phyloP scores from a whole-genome alignment of 2,329 filamentous ascomycete species.

The Tolypocladium pustulatum region DNA sequence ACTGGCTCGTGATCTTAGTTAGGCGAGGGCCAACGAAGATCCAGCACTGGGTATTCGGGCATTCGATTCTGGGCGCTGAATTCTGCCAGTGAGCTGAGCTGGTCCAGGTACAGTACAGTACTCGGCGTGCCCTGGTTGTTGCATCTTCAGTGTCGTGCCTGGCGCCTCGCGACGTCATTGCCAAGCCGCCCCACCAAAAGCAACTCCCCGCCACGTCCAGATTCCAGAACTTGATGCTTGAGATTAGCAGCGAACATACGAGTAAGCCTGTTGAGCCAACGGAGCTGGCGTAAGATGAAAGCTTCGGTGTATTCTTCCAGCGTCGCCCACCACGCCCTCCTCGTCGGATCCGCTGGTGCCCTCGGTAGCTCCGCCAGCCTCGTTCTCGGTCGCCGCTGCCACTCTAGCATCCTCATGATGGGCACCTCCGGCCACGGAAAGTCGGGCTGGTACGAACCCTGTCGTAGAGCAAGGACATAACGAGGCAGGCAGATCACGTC shows the following conservation, averaged over 20 bases:
- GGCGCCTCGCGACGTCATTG: not conserved
- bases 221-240: no score
- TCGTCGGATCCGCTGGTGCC: conserved; percentile 10
- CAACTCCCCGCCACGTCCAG: not conserved
- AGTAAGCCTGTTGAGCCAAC: no score
- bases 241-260: no score
- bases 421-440: conserved; percentile 14
- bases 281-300: no score
- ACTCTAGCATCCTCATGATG: conserved; percentile 12
- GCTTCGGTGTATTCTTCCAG: no score
- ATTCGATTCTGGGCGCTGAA: not conserved
- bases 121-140: not conserved
- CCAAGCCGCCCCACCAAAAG: not conserved
- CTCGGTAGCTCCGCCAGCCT: conserved; percentile 8
- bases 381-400: conserved; percentile 11
- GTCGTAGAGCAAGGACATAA: no score
- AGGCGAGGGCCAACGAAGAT: not conserved
- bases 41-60: not conserved
- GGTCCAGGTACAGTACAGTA: not conserved
- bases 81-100: not conserved
- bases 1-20: not conserved
- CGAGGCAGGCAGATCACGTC: no score
- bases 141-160: not conserved
- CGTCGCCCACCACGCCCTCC: conserved; percentile 15
- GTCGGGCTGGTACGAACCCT: conserved; percentile 7